Percentiles rank a stretch among this genome's conserved stretches.
Conservation (phyloP, 2,329 filamentous ascomycete species). For the Cordyceps pruinosa region DNA sequence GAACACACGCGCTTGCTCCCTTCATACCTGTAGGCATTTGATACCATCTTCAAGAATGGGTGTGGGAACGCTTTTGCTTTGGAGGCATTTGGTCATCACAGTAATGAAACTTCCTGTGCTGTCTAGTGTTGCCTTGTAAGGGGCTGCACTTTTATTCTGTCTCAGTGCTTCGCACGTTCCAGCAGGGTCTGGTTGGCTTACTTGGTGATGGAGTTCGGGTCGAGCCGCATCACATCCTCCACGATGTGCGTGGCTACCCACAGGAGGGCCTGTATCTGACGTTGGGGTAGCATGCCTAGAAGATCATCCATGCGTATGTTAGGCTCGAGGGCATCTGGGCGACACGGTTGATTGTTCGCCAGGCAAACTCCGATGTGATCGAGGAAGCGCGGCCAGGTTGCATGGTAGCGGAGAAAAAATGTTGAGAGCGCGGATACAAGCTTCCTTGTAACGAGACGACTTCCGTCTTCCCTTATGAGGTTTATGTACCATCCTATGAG, state of each 20-base stretch:
- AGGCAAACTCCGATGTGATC: slow-evolving; percentile 54
- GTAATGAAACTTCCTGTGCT: slow-evolving; percentile 34
- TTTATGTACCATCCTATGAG: slow-evolving; percentile 57
- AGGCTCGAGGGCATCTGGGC: slow-evolving; percentile 18
- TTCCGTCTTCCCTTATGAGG: slow-evolving; percentile 44
- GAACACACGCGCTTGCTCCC: slow-evolving; percentile 18
- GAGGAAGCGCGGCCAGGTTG: slow-evolving; percentile 59
- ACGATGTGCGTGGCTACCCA: slow-evolving; percentile 49
- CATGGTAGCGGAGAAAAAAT: slow-evolving; percentile 65
- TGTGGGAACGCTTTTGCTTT: slow-evolving; percentile 20
- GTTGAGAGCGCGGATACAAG: slow-evolving; percentile 70
- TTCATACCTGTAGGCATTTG: slow-evolving; percentile 52
- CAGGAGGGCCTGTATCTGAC: slow-evolving; percentile 48
- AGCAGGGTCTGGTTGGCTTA: slow-evolving; percentile 23
- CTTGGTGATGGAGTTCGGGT: slow-evolving; percentile 53
- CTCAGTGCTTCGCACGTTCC: slow-evolving; percentile 17
- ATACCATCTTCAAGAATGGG: slow-evolving; percentile 48
- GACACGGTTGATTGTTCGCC: slow-evolving; percentile 23
- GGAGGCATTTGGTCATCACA: slow-evolving; percentile 34
- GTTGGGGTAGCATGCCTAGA: slow-evolving; percentile 40
- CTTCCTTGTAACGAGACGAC: slow-evolving; percentile 62
- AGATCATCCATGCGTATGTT: slow-evolving; percentile 37
- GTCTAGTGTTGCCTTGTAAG: slow-evolving; percentile 34
- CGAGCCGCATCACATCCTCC: slow-evolving; percentile 47
- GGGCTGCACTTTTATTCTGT: slow-evolving; percentile 24